These are phyloP conservation scores for Fusarium fujikuroi DNA, from an alignment of 2,329 filamentous ascomycete genomes.

Conservation along the genomic window DNA sequence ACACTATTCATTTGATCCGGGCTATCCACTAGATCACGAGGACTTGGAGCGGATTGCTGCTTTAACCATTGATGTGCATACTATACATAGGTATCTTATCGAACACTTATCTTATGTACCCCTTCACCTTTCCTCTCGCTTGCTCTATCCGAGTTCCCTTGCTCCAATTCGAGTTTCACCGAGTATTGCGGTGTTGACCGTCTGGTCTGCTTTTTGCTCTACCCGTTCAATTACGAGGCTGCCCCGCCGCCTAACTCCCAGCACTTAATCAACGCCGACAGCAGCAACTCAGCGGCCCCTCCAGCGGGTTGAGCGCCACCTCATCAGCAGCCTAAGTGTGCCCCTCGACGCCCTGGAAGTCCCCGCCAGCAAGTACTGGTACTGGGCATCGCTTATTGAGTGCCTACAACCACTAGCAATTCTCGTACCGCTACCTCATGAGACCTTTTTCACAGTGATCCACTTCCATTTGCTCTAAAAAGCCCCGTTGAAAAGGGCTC, in stretches of 20 bases:
- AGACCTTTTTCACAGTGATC: constrained; percentile 8
- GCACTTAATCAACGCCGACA: constrained; percentile 16
- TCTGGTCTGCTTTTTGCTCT: constrained; percentile 7
- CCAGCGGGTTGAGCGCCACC: constrained; percentile 36
- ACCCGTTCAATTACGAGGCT: constrained; percentile 33
- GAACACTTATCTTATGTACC: not conserved
- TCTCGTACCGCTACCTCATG: constrained; percentile 31
- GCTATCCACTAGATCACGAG: constrained; percentile 11
- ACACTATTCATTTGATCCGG: constrained; percentile 18
- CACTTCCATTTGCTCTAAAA: constrained; percentile 16
- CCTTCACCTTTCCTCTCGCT: not conserved
- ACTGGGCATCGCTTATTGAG: constrained; percentile 6
- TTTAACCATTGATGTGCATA: not conserved
- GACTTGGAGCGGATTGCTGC: not conserved
- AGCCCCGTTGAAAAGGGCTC: constrained; percentile 28
- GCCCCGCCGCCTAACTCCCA: constrained; percentile 31
- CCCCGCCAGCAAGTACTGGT: constrained; percentile 24
- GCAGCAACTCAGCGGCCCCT: constrained; percentile 28
- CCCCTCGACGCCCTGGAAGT: constrained; percentile 14
- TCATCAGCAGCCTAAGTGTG: constrained; percentile 24
- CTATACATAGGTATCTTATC: not conserved
- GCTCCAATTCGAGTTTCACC: constrained; percentile 21
- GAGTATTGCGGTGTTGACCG: constrained; percentile 25
- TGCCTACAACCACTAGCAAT: not conserved
- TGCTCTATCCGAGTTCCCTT: constrained; percentile 7